These are phyloP conservation scores for Kitagawia praeruptora DNA, from an alignment of 129 eudicot species.

Conservation along the genomic window DNA sequence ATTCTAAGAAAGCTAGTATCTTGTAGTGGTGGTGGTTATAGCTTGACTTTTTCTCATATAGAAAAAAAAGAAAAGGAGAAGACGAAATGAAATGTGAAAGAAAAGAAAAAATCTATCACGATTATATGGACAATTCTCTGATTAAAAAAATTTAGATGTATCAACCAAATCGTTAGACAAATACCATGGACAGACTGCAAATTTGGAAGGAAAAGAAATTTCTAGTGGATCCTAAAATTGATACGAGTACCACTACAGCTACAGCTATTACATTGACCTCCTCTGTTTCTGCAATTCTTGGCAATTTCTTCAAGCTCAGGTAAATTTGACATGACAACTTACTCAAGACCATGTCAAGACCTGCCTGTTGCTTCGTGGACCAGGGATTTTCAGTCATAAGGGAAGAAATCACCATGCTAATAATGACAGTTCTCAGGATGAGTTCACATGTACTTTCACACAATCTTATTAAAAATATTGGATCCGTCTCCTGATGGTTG, in stretches of 20 bases:
- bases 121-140: neutral
- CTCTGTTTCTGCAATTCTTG: constrained; percentile 53
- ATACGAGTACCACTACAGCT: neutral
- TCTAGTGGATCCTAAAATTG: neutral
- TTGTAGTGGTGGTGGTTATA: neutral
- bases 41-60: neutral
- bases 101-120: neutral
- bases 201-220: neutral
- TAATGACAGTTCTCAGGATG: constrained; percentile 51
- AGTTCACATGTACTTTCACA: no score
- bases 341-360: constrained; percentile 76
- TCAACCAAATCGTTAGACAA: no score
- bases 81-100: neutral
- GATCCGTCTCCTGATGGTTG: constrained; percentile 24
- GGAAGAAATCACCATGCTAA: no score
- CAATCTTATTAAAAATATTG: no score
- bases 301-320: constrained; percentile 67
- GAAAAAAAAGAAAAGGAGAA: neutral
- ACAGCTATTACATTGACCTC: constrained; percentile 25
- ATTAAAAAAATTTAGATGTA: no score
- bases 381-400: no score
- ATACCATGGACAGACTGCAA: neutral
- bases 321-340: constrained; percentile 87
- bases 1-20: neutral
- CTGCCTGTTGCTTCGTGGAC: constrained; percentile 54